Percentiles rank a stretch among this genome's conserved stretches.
Conservation (phyloP, 371 early-diverging fungal species). For the Batkoa obscura region DNA sequence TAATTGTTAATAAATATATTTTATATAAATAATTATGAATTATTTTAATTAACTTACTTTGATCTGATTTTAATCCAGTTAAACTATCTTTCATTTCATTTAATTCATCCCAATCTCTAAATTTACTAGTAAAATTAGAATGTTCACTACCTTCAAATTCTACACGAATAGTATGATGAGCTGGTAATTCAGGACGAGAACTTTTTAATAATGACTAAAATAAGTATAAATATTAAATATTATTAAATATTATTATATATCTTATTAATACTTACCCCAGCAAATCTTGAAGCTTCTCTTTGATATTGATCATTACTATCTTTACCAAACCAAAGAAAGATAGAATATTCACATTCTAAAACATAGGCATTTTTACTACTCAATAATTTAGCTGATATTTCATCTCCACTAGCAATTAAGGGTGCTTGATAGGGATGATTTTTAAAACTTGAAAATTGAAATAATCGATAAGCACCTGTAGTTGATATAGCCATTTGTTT, state of each 20-base stretch:
- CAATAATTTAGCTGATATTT: not conserved
- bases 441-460: not conserved
- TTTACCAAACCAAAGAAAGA: conserved; percentile 2
- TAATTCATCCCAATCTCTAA: conserved; percentile 6
- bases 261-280: too few species aligned
- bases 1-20: too few species aligned
- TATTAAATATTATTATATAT: too few species aligned
- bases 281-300: conserved; percentile 3
- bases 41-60: too few species aligned
- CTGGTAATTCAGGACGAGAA: not conserved
- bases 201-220: not conserved
- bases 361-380: not conserved
- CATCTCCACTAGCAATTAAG: not conserved
- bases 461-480: not conserved
- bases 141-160: conserved; percentile 4
- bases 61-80: too few species aligned
- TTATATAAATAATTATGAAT: too few species aligned
- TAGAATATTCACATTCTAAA: conserved; percentile 1
- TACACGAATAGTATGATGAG: not conserved
- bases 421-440: not conserved
- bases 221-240: too few species aligned
- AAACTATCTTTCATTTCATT: too few species aligned
- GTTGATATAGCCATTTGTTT: too few species aligned
- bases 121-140: not conserved
- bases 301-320: not conserved